Evolutionary conservation across 2,329 filamentous ascomycete genomes (phyloP).

Genomic region (Ascochyta fabae): DNA sequence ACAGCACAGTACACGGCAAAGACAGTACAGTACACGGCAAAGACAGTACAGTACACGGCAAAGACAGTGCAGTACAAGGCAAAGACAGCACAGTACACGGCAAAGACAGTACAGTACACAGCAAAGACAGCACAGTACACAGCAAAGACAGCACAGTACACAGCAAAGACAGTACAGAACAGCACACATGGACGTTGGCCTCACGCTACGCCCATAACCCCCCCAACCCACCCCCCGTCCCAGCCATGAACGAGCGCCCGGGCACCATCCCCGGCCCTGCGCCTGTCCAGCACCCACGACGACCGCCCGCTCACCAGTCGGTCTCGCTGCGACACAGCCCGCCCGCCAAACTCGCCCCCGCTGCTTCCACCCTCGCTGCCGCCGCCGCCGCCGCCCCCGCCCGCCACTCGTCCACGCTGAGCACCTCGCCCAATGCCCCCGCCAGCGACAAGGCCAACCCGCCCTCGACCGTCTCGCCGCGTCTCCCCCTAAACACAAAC

Average conservation of each 20-base stretch:
- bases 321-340: slow-evolving; percentile 55
- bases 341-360: slow-evolving; percentile 15
- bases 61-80: too few relatives aligned
- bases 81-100: too few relatives aligned
- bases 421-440: slow-evolving; percentile 31
- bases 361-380: neutral
- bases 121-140: too few relatives aligned
- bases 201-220: slow-evolving; percentile 21
- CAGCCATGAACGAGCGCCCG: slow-evolving; percentile 33
- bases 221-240: neutral
- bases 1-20: too few relatives aligned
- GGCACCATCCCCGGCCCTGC: slow-evolving; percentile 23
- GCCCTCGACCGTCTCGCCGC: slow-evolving; percentile 50
- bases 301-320: slow-evolving; percentile 53
- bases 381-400: neutral
- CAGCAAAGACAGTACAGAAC: neutral
- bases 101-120: too few relatives aligned
- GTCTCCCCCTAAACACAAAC: slow-evolving; percentile 42
- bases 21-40: too few relatives aligned
- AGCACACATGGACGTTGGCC: slow-evolving; percentile 23
- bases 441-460: slow-evolving; percentile 49
- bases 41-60: too few relatives aligned
- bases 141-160: too few relatives aligned
- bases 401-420: slow-evolving; percentile 21
- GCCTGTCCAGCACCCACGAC: slow-evolving; percentile 44